Base-by-base conservation (phyloP, 108 stramenopile genomes). In the Parietichytrium sp. region DNA sequence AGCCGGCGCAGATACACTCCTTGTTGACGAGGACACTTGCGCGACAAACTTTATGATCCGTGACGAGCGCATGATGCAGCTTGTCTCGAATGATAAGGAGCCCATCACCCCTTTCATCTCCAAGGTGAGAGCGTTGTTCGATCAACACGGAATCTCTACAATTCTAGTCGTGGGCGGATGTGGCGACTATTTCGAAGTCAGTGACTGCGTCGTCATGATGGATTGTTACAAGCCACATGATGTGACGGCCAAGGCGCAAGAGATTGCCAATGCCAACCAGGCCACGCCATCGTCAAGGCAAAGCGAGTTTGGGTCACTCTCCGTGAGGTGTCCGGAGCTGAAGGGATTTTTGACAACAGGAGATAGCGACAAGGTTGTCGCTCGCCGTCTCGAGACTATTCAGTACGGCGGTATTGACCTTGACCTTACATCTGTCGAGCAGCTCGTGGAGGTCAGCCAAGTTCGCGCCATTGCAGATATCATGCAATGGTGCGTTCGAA, bases 21-120 rank as follows among this genome's bases (percentile, higher is more conserved):
- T 98, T 23, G 86, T 98, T n/a, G 97, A 98, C 85, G 95, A 98
- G 85, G 96, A 96, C 88, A 96, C 96, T 23, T 95, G 95, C 78
- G 88, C 90, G 27, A 86, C 88, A 3, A 95, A 96, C 85, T 96
- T 96, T 83, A 96, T 96, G 95, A 92, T 93, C 52, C 88, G 97
- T 36, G 97, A 98, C 83, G 91, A 90, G 48, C 91, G 95, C 86
- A 98, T 98, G 97, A 90, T 92, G 88, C 79, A 89, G 54, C 92
- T 98, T 7, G 96, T 98, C 3, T 87, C 94, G 42, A 85, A 87
- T 55, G 93, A 95, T 27, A 93, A 94, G 81, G 97, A 98, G 85
- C 95, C 96, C 7, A 98, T 98, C 80, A 95, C 94, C 13, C 97
- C 97, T 4, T 96, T 98, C 86, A 89, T 98, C 49, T 42, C 54